A percentile compares a stretch with the other conserved stretches of the same genome.
These are phyloP conservation scores for Triticum dicoccoides DNA, from an alignment of 176 grass and related monocot species.

Conservation along the genomic window DNA sequence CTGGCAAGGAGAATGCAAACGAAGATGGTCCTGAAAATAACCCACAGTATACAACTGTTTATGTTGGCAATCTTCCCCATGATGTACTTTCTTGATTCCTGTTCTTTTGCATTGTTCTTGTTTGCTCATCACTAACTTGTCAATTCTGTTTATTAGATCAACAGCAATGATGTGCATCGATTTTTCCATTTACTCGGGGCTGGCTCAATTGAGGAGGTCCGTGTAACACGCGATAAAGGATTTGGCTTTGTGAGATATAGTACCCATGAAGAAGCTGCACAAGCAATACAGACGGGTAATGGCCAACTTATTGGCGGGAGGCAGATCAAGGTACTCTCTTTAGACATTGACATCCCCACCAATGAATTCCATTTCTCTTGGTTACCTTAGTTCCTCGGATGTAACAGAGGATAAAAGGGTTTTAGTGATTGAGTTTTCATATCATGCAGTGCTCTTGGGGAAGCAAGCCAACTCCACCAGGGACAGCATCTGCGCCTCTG, in stretches of 20 bases:
- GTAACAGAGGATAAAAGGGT: not conserved
- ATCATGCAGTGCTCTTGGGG: slow-evolving; percentile 90
- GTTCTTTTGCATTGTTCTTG: slow-evolving; percentile 1
- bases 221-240: slow-evolving; percentile 90
- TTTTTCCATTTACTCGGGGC: slow-evolving; percentile 75
- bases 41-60: slow-evolving; percentile 87
- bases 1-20: slow-evolving; percentile 56
- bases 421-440: not conserved
- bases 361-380: not conserved
- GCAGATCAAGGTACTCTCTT: slow-evolving; percentile 74
- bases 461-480: slow-evolving; percentile 90
- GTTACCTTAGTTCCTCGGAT: not conserved
- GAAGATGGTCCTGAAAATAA: slow-evolving; percentile 92
- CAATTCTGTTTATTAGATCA: slow-evolving; percentile 37
- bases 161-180: slow-evolving; percentile 69
- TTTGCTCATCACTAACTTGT: not conserved
- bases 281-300: slow-evolving; percentile 82
- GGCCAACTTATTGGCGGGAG: slow-evolving; percentile 72
- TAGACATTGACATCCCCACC: not conserved
- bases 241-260: slow-evolving; percentile 98
- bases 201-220: slow-evolving; percentile 91
- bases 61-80: slow-evolving; percentile 93
- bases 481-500: slow-evolving; percentile 64
- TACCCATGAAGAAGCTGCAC: slow-evolving; percentile 86
- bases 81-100: slow-evolving; percentile 41